A percentile compares a stretch with the other conserved stretches of the same genome.
phyloP scores from a whole-genome alignment of 1,139 yeast genomes.

The Yamadazyma membranifaciens region DNA sequence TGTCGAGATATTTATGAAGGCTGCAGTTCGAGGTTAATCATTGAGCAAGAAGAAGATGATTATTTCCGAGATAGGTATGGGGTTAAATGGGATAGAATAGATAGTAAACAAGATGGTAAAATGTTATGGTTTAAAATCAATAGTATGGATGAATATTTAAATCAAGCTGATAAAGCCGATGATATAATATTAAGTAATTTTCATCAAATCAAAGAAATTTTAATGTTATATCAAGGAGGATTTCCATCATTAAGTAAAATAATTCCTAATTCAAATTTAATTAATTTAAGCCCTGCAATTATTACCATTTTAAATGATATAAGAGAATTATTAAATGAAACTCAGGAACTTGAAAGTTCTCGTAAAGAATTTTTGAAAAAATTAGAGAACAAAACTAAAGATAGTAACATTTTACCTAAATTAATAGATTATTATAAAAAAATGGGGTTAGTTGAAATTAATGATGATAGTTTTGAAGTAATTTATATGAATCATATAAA shows the following conservation, averaged over 20 bases:
- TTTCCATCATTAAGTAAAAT: slow-evolving; percentile 37
- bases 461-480: slow-evolving; percentile 30
- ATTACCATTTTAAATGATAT: slow-evolving; percentile 39
- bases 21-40: slow-evolving; percentile 44
- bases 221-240: slow-evolving; percentile 47
- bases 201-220: slow-evolving; percentile 36
- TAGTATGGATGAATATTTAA: slow-evolving; percentile 48
- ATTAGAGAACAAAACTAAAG: slow-evolving; percentile 44
- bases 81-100: slow-evolving; percentile 46
- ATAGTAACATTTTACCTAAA: slow-evolving; percentile 50
- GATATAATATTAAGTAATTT: slow-evolving; percentile 44
- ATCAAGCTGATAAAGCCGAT: slow-evolving; percentile 67
- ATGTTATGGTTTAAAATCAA: slow-evolving; percentile 37
- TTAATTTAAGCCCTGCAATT: slow-evolving; percentile 40
- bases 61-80: slow-evolving; percentile 55
- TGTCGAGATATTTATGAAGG: slow-evolving; percentile 40
- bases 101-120: slow-evolving; percentile 38
- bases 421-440: slow-evolving; percentile 46
- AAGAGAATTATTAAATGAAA: slow-evolving; percentile 33
- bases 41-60: slow-evolving; percentile 59
- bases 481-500: slow-evolving; percentile 36
- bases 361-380: slow-evolving; percentile 41
- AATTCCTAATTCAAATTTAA: slow-evolving; percentile 50
- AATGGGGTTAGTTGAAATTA: slow-evolving; percentile 18
- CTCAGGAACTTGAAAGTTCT: slow-evolving; percentile 24